Base-by-base conservation (phyloP, 139 green algal species). In the Micractinium sp. region DNA sequence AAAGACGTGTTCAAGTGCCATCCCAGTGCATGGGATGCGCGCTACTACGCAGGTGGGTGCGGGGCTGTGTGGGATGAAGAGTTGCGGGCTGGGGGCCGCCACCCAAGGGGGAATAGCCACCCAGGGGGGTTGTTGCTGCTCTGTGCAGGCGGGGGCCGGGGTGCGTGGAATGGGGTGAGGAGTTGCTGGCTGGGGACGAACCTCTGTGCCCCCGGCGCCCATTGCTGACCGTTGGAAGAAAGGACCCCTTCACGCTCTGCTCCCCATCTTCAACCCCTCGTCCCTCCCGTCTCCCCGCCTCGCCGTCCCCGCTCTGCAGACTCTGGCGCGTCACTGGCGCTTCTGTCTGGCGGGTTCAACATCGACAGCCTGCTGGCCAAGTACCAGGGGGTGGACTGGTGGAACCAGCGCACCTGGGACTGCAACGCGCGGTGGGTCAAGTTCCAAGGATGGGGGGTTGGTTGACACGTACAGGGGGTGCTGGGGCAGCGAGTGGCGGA, bases 381-480 rank as follows among this genome's bases (percentile, higher is more conserved):
- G 39, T 94, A 94, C 73, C 91, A 94, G 89, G 91, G 91, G 9
- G 69, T 94, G 38, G 89, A 94, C 66, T 94, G 92, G 92, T 87
- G 77, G 85, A 85, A 82, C n/a, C 53, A 73, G 35, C 53, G 53
- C 35, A 90, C 82, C 14, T 94, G 92, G 92, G 61, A 36, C 36
- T 94, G 92, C 74, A 92, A 92, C 33, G 69, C 47, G 35, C 56
- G 74, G 88, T 89, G 82, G 4, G 23, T 36, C 27, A 29, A 22
- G 73, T 56, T 56, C 7, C 47, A 16, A 56, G 47, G 47, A 9
- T 5, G 47, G 47, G 47, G 7, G 47, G 47, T 56, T 5, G 47
- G 47, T 9, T 56, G 47, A n/a, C n/a, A n/a, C n/a, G n/a, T n/a
- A 56, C 47, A 56, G 47, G 47, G 47, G 9, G 47, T n/a, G n/a